phyloP scores from a whole-genome alignment of 163 green algal species.

The Chlorella variabilis region DNA sequence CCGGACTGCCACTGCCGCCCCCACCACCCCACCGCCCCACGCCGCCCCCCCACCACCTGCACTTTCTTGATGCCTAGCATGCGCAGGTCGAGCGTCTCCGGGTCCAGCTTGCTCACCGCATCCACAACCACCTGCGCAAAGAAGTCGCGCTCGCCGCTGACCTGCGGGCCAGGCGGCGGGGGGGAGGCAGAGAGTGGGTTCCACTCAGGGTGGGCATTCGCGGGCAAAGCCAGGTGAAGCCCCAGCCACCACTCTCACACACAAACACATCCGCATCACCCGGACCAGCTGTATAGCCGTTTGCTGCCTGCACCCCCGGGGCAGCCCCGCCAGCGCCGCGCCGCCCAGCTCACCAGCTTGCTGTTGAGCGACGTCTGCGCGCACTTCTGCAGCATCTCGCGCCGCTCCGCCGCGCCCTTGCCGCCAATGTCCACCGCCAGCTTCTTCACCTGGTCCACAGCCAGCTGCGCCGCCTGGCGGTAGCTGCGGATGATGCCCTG shows the following conservation, averaged over 20 bases:
- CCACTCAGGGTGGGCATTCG: too few species aligned
- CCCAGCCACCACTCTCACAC: too few species aligned
- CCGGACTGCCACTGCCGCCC: too few species aligned
- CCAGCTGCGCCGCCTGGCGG: slow-evolving; percentile 80
- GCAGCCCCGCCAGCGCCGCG: too few species aligned
- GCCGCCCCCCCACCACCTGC: too few species aligned
- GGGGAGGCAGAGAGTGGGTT: too few species aligned
- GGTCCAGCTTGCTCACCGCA: slow-evolving; percentile 89
- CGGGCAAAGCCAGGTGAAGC: too few species aligned
- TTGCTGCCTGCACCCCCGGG: too few species aligned
- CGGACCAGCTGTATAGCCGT: too few species aligned
- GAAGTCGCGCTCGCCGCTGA: slow-evolving; percentile 96
- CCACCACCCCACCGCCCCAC: too few species aligned
- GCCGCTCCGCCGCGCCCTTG: slow-evolving; percentile 72
- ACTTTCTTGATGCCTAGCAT: slow-evolving; percentile 98
- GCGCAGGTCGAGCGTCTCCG: slow-evolving; percentile 82
- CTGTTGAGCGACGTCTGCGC: slow-evolving; percentile 95
- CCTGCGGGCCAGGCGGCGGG: too few species aligned
- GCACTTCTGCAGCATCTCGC: slow-evolving; percentile 90
- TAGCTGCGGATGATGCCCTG: slow-evolving; percentile 93
- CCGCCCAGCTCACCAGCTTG: slow-evolving; percentile 84
- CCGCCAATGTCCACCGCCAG: slow-evolving; percentile 86
- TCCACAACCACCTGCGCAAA: slow-evolving; percentile 98
- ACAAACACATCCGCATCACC: too few species aligned
- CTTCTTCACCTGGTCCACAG: slow-evolving; percentile 79